A percentile compares a stretch with the other conserved stretches of the same genome.
phyloP scores from a whole-genome alignment of 1,284 basidiomycete genomes.

The Papiliotrema terrestris region DNA sequence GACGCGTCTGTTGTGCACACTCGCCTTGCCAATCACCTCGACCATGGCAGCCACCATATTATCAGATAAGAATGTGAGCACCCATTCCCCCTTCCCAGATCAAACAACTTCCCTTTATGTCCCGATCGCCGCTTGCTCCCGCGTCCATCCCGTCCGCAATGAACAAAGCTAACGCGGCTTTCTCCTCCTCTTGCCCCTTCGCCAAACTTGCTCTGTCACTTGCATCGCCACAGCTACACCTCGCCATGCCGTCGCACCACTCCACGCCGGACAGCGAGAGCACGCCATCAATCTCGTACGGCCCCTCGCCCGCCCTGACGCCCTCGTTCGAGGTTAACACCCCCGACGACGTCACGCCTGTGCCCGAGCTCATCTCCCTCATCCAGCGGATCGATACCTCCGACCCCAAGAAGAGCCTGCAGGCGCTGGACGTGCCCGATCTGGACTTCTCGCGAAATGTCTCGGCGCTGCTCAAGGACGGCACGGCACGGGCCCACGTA shows the following conservation, averaged over 20 bases:
- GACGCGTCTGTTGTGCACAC: neutral
- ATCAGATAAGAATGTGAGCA: conserved; percentile 25
- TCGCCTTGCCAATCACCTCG: neutral
- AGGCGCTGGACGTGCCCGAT: conserved; percentile 26
- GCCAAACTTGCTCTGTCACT: neutral
- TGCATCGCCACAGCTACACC: neutral
- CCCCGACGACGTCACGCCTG: neutral
- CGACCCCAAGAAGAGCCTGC: conserved; percentile 4
- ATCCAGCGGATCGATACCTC: neutral
- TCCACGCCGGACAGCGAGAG: neutral
- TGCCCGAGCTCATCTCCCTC: conserved; percentile 1
- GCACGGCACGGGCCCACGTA: conserved; percentile 62
- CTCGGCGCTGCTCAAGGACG: conserved; percentile 54
- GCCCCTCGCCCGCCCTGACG: conserved; percentile 5
- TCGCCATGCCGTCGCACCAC: neutral
- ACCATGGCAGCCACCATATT: conserved; percentile 5
- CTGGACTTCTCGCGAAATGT: conserved; percentile 46
- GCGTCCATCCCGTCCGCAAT: neutral
- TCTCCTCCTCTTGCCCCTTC: neutral
- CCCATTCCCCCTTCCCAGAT: conserved; percentile 1
- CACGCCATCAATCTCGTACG: neutral
- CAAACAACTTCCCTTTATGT: too few species aligned
- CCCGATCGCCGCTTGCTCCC: neutral
- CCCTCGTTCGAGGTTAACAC: conserved; percentile 26
- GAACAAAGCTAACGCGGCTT: conserved; percentile 1